Evolutionary conservation across 176 grass and related monocot genomes (phyloP), one percentile per base, ranked within the genome.

Genomic region (Oryza brachyantha): DNA sequence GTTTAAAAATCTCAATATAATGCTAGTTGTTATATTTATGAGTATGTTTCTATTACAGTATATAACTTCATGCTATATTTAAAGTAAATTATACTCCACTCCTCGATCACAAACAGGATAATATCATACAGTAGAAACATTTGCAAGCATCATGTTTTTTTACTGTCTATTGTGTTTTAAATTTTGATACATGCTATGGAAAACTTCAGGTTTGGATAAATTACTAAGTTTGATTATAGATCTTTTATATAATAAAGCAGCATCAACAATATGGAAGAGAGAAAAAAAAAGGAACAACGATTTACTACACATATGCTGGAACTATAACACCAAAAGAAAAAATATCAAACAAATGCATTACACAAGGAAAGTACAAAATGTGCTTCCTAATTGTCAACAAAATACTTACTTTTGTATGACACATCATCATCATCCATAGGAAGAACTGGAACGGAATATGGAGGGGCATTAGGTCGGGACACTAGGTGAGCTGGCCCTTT

Each of bases 351-450:
- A 57, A 57, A 21, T 52, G 5, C 2, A 21, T 43, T 43, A 52
- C 22, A 46, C 27, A 45, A 38, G 24, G 31, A 16, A 73, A 77
- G 41, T 14, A 37, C 31, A 39, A 17, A 39, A 43, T n/a, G 61
- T 50, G 21, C 69, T 22, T 19, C 17, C 10, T 45, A 39, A 75
- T 71, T 71, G 16, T 26, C 31, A 34, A 69, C 21, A 61, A n/a
- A 37, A 82, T 28, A 73, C 22, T 39, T 77, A 89, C 90, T 76
- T 86, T 92, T 84, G 62, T 81, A 89, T 40, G 86, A 81, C 35
- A 77, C 81, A 78, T 86, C 86, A 77, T 89, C 83, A 80, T 92
- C 90, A 77, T 92, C 83, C 3, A 84, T 79, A 68, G 76, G 90
- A 29, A 86, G 80, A 81, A 89, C 37, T 46, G 83, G 83, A 52